Evolutionary conservation across 2,329 filamentous ascomycete species (phyloP).

Genomic region (Hymenoscyphus fructigenus): DNA sequence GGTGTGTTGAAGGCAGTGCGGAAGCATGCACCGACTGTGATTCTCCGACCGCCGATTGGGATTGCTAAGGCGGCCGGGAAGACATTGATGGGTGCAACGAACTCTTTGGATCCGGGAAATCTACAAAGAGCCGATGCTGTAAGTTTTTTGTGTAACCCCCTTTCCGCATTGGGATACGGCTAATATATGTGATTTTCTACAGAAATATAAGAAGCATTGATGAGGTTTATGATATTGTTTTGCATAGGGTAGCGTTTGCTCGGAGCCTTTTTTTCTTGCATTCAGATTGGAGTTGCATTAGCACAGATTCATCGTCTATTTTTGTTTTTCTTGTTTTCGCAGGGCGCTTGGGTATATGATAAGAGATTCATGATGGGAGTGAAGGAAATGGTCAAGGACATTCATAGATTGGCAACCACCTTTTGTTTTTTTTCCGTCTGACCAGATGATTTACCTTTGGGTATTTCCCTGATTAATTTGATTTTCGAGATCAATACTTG

Average conservation of each 20-base stretch:
- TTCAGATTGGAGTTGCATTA: constrained; percentile 6
- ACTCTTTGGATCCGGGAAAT: constrained; percentile 83
- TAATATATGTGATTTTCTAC: constrained; percentile 10
- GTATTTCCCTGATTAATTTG: constrained; percentile 1
- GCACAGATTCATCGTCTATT: not conserved
- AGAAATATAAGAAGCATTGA: constrained; percentile 40
- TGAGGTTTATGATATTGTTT: constrained; percentile 19
- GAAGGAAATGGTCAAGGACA: not conserved
- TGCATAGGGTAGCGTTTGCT: constrained; percentile 15
- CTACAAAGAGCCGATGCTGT: constrained; percentile 83
- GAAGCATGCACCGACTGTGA: constrained; percentile 84
- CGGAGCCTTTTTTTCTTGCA: not conserved
- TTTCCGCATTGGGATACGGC: not conserved
- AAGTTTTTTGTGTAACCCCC: constrained; percentile 48
- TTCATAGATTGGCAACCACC: not conserved
- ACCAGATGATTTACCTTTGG: not conserved
- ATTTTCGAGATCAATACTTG: not conserved
- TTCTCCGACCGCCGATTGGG: constrained; percentile 86
- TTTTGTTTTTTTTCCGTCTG: not conserved
- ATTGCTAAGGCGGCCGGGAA: constrained; percentile 86
- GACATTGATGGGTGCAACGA: constrained; percentile 87
- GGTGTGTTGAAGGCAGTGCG: constrained; percentile 78
- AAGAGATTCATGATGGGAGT: not conserved
- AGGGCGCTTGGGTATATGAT: not conserved
- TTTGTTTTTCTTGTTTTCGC: not conserved